Base-by-base conservation (phyloP, 768 basidiomycete species). In the Hygrocybe coccinea region DNA sequence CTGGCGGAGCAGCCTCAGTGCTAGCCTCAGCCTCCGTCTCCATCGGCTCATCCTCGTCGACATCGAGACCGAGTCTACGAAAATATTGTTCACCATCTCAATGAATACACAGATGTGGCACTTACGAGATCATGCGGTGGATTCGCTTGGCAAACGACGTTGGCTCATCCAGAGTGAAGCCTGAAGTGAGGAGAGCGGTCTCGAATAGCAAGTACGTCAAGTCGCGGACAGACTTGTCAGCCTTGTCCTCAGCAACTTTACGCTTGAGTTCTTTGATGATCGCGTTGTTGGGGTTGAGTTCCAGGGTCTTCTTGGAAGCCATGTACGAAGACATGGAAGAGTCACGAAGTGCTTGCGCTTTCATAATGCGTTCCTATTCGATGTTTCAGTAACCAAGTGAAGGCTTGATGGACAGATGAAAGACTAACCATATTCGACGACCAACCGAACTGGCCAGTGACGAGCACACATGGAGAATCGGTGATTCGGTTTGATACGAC, bases 401-500 rank as follows among this genome's bases (percentile, higher is more conserved):
- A 19, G 7, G 3, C 25, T 3, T 8, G 33, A 56, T 8, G 22
- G 12, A 34, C 41, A 25, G 54, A 58, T 24, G 35, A 21, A 29
- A 29, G 25, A 71, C 80, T 45, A 60, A 86, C 89, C 95, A 98
- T 98, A 82, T 97, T 97, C 54, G 95, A 94, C 24, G 93, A 97
- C 95, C 95, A 99, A 54, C 95, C 97, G 75, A 97, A 99, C 72
- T 97, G 95, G 55, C 95, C 95, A 57, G 97, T 98, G 68, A 97
- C 94, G 65, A 95, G 86, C 44, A 97, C 95, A 71, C 88, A 97
- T 58, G 94, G 95, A 17, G 94, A 97, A 74, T 95, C 93, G 64
- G 84, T 81, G 78, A 99, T 95, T 74, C 95, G 92, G 84, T 95
- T 97, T 45, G 95, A 98, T 62, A 97, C 79, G 60, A 95, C 83